Conservation (phyloP, 1,284 basidiomycete genomes). For the Cryptococcus amylolentus region DNA sequence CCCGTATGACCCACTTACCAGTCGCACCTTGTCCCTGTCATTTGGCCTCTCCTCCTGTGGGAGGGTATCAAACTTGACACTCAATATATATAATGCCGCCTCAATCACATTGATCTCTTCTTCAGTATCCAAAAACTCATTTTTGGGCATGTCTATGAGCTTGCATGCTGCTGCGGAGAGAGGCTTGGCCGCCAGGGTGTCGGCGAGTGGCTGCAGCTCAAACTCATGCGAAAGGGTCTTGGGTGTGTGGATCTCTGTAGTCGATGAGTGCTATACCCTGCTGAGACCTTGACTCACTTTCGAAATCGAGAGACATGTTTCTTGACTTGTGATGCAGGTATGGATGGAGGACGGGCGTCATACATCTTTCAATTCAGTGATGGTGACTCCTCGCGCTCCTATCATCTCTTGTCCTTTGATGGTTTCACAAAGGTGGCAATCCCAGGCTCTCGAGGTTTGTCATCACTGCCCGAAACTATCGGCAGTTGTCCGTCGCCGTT, state of each 20-base stretch:
- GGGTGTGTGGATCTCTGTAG: conserved; percentile 4
- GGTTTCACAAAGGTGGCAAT: no score
- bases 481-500: no score
- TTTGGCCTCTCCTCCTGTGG: conserved; percentile 22
- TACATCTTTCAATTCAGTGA: no score
- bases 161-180: conserved; percentile 21
- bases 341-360: no score
- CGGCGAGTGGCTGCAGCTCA: conserved; percentile 18
- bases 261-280: not conserved
- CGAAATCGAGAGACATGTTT: no score
- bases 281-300: no score
- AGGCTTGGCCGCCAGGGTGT: conserved; percentile 31
- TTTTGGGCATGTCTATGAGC: conserved; percentile 30
- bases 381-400: no score
- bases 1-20: conserved; percentile 20
- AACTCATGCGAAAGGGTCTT: conserved; percentile 27
- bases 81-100: conserved; percentile 26
- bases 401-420: no score
- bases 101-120: conserved; percentile 36
- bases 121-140: conserved; percentile 35
- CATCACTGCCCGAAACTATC: no score
- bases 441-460: no score
- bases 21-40: conserved; percentile 17
- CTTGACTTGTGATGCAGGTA: no score
- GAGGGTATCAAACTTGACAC: conserved; percentile 29